Evolutionary conservation across 495 filamentous ascomycete genomes (phyloP), one percentile per base, ranked within the genome.

Genomic region (Hypoxylon fuscum): DNA sequence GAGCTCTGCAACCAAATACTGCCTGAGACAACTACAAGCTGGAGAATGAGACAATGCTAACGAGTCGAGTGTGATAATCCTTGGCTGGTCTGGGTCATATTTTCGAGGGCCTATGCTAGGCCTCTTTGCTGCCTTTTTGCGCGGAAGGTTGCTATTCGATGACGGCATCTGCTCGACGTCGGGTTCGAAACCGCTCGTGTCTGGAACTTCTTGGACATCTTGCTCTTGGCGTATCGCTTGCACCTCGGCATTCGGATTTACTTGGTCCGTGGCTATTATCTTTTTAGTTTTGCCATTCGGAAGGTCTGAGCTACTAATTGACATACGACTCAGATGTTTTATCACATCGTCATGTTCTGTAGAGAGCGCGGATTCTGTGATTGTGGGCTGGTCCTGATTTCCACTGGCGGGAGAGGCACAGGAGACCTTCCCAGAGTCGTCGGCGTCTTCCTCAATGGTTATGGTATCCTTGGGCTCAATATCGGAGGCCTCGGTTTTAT

Each of bases 21-120:
- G 83, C 55, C 88, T 91, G 7, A 98, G 81, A 29, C 81, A 78
- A 31, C 68, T 79, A 37, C 89, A 81, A 2, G 90, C 88, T 1
- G 74, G 70, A 1, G 82, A 76, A 68, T 92, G 94, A 0, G 70
- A 10, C 14, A 68, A 32, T 32, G 85, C 87, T 23, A 98, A 78
- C 0, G 95, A 98, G 73, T 98, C 95, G 12, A 98, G 85, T 0
- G 91, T 92, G 62, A 98, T 87, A 53, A 98, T 96, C 18, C 81
- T 81, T 5, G 92, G 85, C 40, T 79, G 73, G 6, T 69, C 68
- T 1, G 72, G 65, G 18, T 72, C 67, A 47, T 72, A 70, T 45
- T 75, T 79, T 42, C 66, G 77, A 47, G 71, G 48, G 5, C 70
- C 55, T 7, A 60, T 11, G 42, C 43, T 44, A 7, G 61, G 47